Base-by-base conservation (phyloP, 2,329 filamentous ascomycete genomes). In the Fusarium ramigenum region DNA sequence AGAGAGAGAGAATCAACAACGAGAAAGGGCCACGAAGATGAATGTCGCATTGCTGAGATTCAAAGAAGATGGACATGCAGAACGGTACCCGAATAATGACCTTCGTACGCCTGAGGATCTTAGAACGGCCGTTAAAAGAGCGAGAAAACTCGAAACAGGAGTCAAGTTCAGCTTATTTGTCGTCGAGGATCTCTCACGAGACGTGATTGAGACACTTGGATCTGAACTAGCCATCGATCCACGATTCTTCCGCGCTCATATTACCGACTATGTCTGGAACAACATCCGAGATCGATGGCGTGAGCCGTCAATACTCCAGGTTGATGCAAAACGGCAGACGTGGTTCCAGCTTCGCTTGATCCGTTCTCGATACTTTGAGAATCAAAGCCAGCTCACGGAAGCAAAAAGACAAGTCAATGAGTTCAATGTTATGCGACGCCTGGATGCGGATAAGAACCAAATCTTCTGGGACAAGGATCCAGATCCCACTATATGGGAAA, bases 91-190 rank as follows among this genome's bases (percentile, higher is more conserved):
- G 7, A 0, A 4, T 2, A 9, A 32, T 12, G 0, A 18, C 10
- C 14, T 49, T 9, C 4, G 4, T 7, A 18, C 2, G 7, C 14
- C 7, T 9, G 15, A 12, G 3, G 28, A 32, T 7, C 28, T 49
- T 3, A 12, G 21, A 12, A 9, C 1, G 7, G 21, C 19, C 7
- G 6, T 32, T 12, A 0, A 3, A 2, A n/a, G 2, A 10, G 14
- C 28, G 3, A 4, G 4, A 18, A 9, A 2, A 0, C 21, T 15
- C 16, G 46, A 2, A 4, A 0, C 0, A n/a, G 15, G 14, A 11
- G 21, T n/a, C 2, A 32, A 11, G 2, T 52, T 50, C 5, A 40
- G 5, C 9, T 36, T 60, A 3, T 60, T 60, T 1, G 28, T 60
- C 1, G 46, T 53, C 1, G 58, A 60, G 16, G 58, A 60, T 1